Evolutionary conservation across 805 yeast species (phyloP).

Genomic region (Candida vartiovaarae): DNA sequence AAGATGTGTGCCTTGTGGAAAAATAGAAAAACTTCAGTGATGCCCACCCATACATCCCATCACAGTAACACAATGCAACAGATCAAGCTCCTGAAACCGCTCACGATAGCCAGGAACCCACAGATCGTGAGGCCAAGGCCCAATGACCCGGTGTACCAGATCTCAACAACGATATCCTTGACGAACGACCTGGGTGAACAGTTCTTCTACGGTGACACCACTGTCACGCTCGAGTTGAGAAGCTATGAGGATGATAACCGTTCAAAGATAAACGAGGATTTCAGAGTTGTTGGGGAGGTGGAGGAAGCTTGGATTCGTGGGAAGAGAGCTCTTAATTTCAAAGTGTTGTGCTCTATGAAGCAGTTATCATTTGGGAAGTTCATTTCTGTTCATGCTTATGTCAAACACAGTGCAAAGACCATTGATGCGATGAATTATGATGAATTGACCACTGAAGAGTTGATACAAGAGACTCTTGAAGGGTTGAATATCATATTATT

Average conservation of each 20-base stretch:
- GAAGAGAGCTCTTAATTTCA: slow-evolving; percentile 15
- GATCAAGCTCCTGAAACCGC: slow-evolving; percentile 29
- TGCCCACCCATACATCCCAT: too few species aligned
- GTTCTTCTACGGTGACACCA: slow-evolving; percentile 28
- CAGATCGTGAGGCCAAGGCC: slow-evolving; percentile 3
- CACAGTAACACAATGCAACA: slow-evolving; percentile 23
- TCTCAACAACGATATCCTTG: slow-evolving; percentile 21
- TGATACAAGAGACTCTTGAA: slow-evolving; percentile 9
- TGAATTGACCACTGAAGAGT: slow-evolving; percentile 5
- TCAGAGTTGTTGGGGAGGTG: neutral
- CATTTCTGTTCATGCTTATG: slow-evolving; percentile 9
- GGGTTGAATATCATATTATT: slow-evolving; percentile 5
- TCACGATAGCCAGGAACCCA: slow-evolving; percentile 10
- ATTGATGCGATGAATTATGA: slow-evolving; percentile 11
- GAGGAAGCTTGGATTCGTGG: slow-evolving; percentile 16
- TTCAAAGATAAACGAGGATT: neutral
- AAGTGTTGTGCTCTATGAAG: neutral
- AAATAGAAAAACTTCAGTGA: neutral
- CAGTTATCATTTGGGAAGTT: slow-evolving; percentile 1
- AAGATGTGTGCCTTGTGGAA: neutral
- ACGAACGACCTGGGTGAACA: slow-evolving; percentile 36
- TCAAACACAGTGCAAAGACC: neutral
- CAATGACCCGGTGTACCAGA: slow-evolving; percentile 9
- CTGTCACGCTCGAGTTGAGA: slow-evolving; percentile 7
- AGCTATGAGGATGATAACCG: neutral